Base-by-base conservation (phyloP, 1,139 yeast species). In the Blastobotrys arbuscula region DNA sequence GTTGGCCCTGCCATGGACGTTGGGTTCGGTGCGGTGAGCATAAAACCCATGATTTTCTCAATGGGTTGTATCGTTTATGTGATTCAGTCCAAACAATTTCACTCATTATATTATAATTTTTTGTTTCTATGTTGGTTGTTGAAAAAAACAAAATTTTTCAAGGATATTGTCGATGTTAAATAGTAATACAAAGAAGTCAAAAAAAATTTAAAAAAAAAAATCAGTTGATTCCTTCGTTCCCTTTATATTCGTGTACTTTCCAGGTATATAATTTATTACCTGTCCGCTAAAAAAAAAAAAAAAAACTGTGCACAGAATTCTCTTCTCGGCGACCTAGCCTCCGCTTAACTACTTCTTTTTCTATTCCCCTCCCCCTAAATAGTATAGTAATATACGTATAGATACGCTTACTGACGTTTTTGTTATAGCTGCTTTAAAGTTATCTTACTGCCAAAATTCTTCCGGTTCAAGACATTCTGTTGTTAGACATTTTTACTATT, bases 1-100 rank as follows among this genome's bases (percentile, higher is more conserved):
- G 74, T 55, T 82, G 86, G 43, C 90, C 90, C 64, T 81, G 85
- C 92, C 90, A 84, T 20, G 89, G 90, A 56, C 92, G 75, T 63
- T 82, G 82, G 33, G 89, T 79, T 52, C 92, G 71, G 61, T 84
- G 92, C 5, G 92, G 92, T 8, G 89, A 82, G 49, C 85, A 84
- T 48, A 84, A 70, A 28, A 84, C 79, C 77, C 82, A 82, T 21
- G 75, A 66, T 49, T 78, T 76, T 21, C 82, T 74, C 54, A 83
- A 72, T 6, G 87, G 88, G 58, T 84, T 84, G 65, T 69, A 78
- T 42, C 92, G 75, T 53, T 87, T 76, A 59, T 83, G 92, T 2
- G 88, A 55, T 53, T 59, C 61, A 21, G 56, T 50, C 59, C 57
- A 57, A 8, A 44, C 51, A 6, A 43, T 20, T 39, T 44, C 34